Conservation (phyloP, 768 basidiomycete genomes). For the Collybiopsis luxurians region DNA sequence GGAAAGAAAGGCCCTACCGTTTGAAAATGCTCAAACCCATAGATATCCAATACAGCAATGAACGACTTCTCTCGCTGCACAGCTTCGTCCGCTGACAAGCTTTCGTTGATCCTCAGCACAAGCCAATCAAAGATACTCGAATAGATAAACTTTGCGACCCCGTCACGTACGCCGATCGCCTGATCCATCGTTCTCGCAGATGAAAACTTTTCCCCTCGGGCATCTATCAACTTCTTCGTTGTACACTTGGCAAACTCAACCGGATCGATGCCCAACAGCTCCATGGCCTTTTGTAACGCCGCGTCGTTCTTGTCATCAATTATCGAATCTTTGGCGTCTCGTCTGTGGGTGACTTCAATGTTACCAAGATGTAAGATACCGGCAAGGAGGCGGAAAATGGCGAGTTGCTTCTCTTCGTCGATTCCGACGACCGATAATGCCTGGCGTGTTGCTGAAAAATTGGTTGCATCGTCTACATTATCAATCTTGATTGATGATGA, state of each 20-base stretch:
- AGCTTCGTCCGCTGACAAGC: slow-evolving; percentile 39
- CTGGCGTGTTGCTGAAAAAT: slow-evolving; percentile 90
- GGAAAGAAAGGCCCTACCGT: slow-evolving; percentile 50
- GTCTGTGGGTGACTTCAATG: slow-evolving; percentile 79
- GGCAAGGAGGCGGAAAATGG: slow-evolving; percentile 90
- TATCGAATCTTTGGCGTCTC: slow-evolving; percentile 67
- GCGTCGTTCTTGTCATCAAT: slow-evolving; percentile 76
- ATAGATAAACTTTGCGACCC: slow-evolving; percentile 97
- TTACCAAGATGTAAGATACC: slow-evolving; percentile 96
- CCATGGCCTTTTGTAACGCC: slow-evolving; percentile 75
- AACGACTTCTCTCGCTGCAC: slow-evolving; percentile 80
- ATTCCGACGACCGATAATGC: slow-evolving; percentile 97
- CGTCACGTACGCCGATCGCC: slow-evolving; percentile 91
- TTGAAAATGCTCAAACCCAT: slow-evolving; percentile 96
- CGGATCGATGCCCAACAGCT: slow-evolving; percentile 85
- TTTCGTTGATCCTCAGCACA: slow-evolving; percentile 95
- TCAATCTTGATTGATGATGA: slow-evolving; percentile 81
- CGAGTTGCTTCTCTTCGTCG: slow-evolving; percentile 96
- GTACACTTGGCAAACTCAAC: slow-evolving; percentile 60
- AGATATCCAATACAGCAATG: slow-evolving; percentile 98
- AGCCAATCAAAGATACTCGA: slow-evolving; percentile 99
- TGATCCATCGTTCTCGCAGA: slow-evolving; percentile 82
- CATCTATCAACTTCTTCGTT: slow-evolving; percentile 96
- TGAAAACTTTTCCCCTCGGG: slow-evolving; percentile 77
- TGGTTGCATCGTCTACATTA: slow-evolving; percentile 94